Conservation (phyloP, 208 protist genomes). For the Crithidia fasciculata region DNA sequence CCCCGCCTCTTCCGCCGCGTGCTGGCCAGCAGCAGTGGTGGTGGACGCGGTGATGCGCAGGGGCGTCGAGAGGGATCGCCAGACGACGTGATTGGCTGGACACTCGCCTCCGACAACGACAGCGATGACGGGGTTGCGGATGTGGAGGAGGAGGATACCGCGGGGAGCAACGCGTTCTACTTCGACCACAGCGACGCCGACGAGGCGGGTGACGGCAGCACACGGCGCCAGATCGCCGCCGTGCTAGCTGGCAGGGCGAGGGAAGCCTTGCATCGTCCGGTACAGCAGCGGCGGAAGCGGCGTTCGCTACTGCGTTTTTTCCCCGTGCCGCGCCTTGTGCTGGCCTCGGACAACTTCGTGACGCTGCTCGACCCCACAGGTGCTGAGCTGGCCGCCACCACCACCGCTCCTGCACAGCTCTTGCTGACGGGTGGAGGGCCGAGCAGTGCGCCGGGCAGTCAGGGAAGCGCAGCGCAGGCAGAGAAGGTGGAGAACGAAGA, state of each 20-base stretch:
- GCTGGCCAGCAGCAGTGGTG: not conserved
- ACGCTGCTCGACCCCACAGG: slow-evolving; percentile 55
- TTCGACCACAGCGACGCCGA: not conserved
- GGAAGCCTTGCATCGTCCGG: too few relatives aligned
- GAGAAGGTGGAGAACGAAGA: not conserved
- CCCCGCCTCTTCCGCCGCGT: slow-evolving; percentile 38
- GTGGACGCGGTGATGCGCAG: not conserved
- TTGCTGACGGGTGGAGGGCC: not conserved
- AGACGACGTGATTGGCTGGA: slow-evolving; percentile 2
- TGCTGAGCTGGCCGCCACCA: slow-evolving; percentile 15
- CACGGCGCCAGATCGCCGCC: not conserved
- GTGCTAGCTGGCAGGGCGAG: not conserved
- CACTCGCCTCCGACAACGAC: slow-evolving; percentile 3
- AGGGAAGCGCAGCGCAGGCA: not conserved
- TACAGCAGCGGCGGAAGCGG: not conserved
- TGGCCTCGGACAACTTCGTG: slow-evolving; percentile 69
- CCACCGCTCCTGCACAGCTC: too few relatives aligned
- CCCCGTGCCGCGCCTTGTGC: slow-evolving; percentile 60
- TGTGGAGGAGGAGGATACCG: not conserved
- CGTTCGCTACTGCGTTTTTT: slow-evolving; percentile 39
- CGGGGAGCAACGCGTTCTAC: not conserved
- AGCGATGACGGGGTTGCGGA: not conserved
- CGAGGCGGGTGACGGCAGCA: not conserved
- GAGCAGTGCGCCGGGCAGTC: too few relatives aligned
- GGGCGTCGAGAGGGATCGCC: not conserved